Evolutionary conservation across 2,329 filamentous ascomycete genomes (phyloP).

Genomic region (Rhinocladiella mackenziei): DNA sequence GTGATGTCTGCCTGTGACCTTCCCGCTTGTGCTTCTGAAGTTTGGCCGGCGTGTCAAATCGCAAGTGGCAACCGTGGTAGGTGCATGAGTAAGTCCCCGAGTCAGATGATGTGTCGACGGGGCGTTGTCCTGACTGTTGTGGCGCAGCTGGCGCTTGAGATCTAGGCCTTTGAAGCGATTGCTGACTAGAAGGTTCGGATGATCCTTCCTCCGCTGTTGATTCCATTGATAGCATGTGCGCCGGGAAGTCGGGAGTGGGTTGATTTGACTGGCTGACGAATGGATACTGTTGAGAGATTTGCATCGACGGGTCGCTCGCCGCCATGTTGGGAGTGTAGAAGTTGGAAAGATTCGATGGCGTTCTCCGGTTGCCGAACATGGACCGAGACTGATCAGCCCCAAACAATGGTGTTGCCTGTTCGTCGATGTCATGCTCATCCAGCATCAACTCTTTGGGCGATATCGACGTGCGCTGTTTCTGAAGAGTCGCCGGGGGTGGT

Average conservation of each 20-base stretch:
- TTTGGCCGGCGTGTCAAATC: slow-evolving; percentile 81
- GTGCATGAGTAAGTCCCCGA: slow-evolving; percentile 93
- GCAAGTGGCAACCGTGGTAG: slow-evolving; percentile 81
- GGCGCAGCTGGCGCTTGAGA: slow-evolving; percentile 20
- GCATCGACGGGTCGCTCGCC: slow-evolving; percentile 22
- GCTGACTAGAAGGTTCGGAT: slow-evolving; percentile 27
- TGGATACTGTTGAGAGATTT: slow-evolving; percentile 29
- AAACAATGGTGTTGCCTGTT: slow-evolving; percentile 68
- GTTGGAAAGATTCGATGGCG: slow-evolving; percentile 30
- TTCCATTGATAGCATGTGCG: slow-evolving; percentile 58
- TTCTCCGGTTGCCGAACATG: slow-evolving; percentile 49
- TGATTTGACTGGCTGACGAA: slow-evolving; percentile 29
- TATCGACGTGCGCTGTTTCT: slow-evolving; percentile 69
- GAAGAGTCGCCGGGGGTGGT: slow-evolving; percentile 39
- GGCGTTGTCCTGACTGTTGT: slow-evolving; percentile 48
- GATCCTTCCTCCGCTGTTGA: slow-evolving; percentile 54
- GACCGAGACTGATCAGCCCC: slow-evolving; percentile 53
- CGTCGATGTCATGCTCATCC: slow-evolving; percentile 74
- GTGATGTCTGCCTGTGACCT: slow-evolving; percentile 72
- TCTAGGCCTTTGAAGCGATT: slow-evolving; percentile 32
- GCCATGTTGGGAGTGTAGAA: slow-evolving; percentile 33
- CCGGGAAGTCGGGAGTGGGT: slow-evolving; percentile 54
- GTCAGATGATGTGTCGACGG: slow-evolving; percentile 64
- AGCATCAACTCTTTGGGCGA: slow-evolving; percentile 89
- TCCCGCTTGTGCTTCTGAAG: slow-evolving; percentile 96